Evolutionary conservation across 768 basidiomycete species (phyloP).

Genomic region (Xerocomus brunneocitrinus): DNA sequence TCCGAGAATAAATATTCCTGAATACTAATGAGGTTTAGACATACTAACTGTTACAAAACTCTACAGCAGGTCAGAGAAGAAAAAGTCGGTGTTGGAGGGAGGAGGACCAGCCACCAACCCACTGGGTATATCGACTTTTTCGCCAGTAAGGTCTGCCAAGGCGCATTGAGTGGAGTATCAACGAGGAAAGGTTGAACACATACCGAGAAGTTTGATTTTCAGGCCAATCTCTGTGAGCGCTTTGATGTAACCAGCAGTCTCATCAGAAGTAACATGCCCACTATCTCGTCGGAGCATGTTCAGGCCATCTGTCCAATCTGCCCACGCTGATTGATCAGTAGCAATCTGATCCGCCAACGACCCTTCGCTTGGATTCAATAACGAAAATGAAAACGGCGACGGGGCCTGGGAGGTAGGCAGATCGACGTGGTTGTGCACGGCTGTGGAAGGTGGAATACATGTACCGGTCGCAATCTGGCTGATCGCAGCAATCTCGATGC

Average conservation of each 20-base stretch:
- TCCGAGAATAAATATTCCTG: not conserved
- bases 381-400: conserved; percentile 72
- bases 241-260: conserved; percentile 83
- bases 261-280: conserved; percentile 77
- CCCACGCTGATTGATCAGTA: conserved; percentile 73
- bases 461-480: conserved; percentile 76
- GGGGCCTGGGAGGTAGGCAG: conserved; percentile 52
- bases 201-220: conserved; percentile 85
- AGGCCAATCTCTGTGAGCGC: conserved; percentile 87
- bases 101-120: conserved; percentile 74
- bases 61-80: conserved; percentile 63
- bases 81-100: conserved; percentile 77
- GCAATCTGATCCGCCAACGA: conserved; percentile 77
- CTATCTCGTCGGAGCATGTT: conserved; percentile 82
- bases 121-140: conserved; percentile 85
- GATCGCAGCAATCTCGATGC: conserved; percentile 76
- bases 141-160: conserved; percentile 75
- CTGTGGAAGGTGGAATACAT: conserved; percentile 63
- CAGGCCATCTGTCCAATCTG: conserved; percentile 92
- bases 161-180: not conserved
- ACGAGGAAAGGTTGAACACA: conserved; percentile 19
- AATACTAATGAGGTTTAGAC: conserved; percentile 1
- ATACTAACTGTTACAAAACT: conserved; percentile 12
- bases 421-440: conserved; percentile 57
- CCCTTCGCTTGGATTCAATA: conserved; percentile 65